A percentile compares a stretch with the other conserved stretches of the same genome.
phyloP scores from a whole-genome alignment of 306 rosid genomes.

The Lablab purpureus region DNA sequence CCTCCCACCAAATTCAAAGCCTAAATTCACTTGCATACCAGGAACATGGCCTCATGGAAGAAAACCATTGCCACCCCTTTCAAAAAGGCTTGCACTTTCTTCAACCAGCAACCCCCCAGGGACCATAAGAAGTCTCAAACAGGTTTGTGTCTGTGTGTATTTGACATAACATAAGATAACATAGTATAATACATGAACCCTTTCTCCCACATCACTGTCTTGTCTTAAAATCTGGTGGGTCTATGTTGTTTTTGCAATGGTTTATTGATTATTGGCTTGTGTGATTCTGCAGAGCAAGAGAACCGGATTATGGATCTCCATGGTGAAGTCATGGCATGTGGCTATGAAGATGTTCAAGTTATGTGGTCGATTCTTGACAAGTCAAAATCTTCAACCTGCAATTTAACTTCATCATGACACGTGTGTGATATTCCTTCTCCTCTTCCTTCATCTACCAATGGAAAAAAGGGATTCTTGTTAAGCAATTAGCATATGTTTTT shows the following conservation, averaged over 20 bases:
- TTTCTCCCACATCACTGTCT: background rate
- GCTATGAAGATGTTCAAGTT: slow-evolving; percentile 93
- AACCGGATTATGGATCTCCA: slow-evolving; percentile 75
- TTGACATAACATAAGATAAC: background rate
- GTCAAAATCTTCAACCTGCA: slow-evolving; percentile 74
- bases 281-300: slow-evolving; percentile 61
- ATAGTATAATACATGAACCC: too few species aligned
- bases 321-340: slow-evolving; percentile 96
- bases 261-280: slow-evolving; percentile 26
- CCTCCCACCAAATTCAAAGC: slow-evolving; percentile 28
- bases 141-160: slow-evolving; percentile 50
- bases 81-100: slow-evolving; percentile 86
- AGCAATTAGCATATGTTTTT: slow-evolving; percentile 36
- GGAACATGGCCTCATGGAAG: slow-evolving; percentile 87
- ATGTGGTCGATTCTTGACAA: slow-evolving; percentile 98
- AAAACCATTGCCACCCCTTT: slow-evolving; percentile 89
- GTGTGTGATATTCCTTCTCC: background rate
- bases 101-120: slow-evolving; percentile 76
- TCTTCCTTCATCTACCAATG: background rate
- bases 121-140: slow-evolving; percentile 67
- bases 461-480: background rate
- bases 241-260: too few species aligned
- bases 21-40: background rate
- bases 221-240: background rate
- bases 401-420: slow-evolving; percentile 62